A percentile compares a stretch with the other conserved stretches of the same genome.
Conservation (phyloP, 805 yeast species). For the Candida ipomoeae region DNA sequence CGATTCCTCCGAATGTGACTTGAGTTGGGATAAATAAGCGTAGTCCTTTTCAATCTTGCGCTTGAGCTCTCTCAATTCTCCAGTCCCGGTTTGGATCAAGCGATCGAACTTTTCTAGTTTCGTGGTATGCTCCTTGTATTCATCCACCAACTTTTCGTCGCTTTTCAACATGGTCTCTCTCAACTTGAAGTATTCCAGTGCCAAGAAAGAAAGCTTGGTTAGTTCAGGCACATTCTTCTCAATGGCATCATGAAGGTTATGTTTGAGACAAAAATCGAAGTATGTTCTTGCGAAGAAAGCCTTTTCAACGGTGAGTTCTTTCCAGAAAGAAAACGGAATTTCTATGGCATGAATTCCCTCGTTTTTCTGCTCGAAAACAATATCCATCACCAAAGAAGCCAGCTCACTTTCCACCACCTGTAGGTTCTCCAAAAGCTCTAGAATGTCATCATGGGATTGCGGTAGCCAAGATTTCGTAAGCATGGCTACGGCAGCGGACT, state of each 20-base stretch:
- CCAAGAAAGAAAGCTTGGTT: conserved; percentile 57
- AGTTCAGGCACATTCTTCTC: conserved; percentile 79
- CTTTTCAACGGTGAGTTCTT: conserved; percentile 64
- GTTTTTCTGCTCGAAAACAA: conserved; percentile 55
- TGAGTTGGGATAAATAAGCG: conserved; percentile 6
- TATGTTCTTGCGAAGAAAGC: conserved; percentile 68
- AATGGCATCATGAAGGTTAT: conserved; percentile 48
- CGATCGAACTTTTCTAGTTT: conserved; percentile 11
- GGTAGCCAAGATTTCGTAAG: conserved; percentile 71
- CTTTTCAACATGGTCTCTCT: conserved; percentile 29
- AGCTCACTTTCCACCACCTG: conserved; percentile 65
- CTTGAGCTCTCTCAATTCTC: conserved; percentile 9
- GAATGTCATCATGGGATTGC: conserved; percentile 61
- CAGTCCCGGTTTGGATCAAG: conserved; percentile 8
- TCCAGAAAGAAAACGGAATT: conserved; percentile 68
- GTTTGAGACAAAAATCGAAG: conserved; percentile 58
- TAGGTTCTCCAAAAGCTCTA: conserved; percentile 65
- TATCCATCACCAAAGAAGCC: conserved; percentile 63
- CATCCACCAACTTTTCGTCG: conserved; percentile 20
- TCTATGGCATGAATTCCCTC: conserved; percentile 59
- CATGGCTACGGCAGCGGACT: conserved; percentile 67
- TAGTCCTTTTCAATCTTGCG: conserved; percentile 14
- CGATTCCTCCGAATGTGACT: conserved; percentile 5
- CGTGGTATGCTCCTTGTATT: conserved; percentile 5
- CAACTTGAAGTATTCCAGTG: conserved; percentile 53